Base-by-base conservation (phyloP, 768 basidiomycete genomes). In the Plicaturopsis crispa region DNA sequence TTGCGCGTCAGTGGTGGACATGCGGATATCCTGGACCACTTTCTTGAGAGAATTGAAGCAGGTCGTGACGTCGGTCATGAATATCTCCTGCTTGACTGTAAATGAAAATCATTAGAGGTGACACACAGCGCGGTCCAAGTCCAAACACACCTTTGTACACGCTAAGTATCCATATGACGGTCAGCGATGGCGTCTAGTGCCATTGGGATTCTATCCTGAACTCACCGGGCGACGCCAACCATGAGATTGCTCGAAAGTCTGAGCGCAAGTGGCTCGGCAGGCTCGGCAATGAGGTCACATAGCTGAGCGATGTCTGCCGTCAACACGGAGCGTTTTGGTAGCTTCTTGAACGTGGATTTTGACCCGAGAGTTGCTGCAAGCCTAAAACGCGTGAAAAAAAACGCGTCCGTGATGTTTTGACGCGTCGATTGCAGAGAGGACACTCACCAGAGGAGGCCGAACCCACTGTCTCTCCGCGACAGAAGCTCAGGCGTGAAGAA, bases 341-440 rank as follows among this genome's bases (percentile, higher is more conserved):
- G 64, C 51, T 83, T 90, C 52, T 76, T 87, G 60, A 90, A 85
- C 11, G 78, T 74, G n/a, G 86, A 84, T 61, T 81, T 84, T 6
- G 89, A 80, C 30, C 91, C 91, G 17, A 93, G 66, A 1, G 91
- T 94, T 2, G 91, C 90, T 6, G 88, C 88, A 17, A 94, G 77
- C 91, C 91, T 94, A 42, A 8, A 28, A 14, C 21, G 35, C 44
- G 42, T 41, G 39, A 16, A 26, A 4, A 14, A 21, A 28, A 28
- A 8, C 14, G 26, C 8, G 26, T 14, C 14, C 14, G 14, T 8
- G 26, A 28, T 14, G 14, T 8, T 8, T 14, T 28, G 14, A 6
- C 5, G 26, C 19, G 23, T 2, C 36, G 12, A 37, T 14, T 22
- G 14, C n/a, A 20, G 20, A 18, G 28, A 31, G 7, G 14, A 24